A percentile compares a stretch with the other conserved stretches of the same genome.
Conservation (phyloP, 192 early-diverging fungal species). For the Coemansia sp. region DNA sequence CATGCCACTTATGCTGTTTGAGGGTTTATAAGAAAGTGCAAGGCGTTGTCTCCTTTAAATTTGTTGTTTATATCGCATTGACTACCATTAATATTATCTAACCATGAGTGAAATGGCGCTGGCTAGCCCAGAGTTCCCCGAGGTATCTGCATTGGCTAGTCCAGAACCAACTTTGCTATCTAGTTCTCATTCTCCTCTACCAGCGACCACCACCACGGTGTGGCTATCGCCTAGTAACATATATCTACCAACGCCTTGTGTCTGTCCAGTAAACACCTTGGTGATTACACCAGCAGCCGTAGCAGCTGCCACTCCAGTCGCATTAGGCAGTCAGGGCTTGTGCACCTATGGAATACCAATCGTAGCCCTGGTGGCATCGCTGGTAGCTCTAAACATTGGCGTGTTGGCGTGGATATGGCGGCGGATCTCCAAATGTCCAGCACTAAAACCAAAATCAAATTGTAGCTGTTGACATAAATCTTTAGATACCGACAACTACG, state of each 20-base stretch:
- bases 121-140: neutral
- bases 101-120: conserved; percentile 8
- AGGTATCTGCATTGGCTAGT: neutral
- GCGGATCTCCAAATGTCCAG: neutral
- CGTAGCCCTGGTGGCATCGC: conserved; percentile 1
- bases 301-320: neutral
- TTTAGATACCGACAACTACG: neutral
- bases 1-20: neutral
- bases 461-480: neutral
- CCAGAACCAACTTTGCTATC: neutral
- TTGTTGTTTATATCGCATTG: neutral
- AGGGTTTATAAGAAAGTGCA: neutral
- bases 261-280: neutral
- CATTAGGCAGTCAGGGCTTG: neutral
- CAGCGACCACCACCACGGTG: neutral
- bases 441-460: neutral
- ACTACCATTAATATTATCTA: neutral
- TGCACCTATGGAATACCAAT: conserved; percentile 6
- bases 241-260: neutral
- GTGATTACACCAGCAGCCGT: neutral
- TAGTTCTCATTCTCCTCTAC: neutral
- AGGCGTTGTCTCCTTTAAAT: neutral
- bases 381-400: conserved; percentile 6
- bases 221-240: neutral
- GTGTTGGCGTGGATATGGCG: conserved; percentile 4